Evolutionary conservation across 1,284 basidiomycete species (phyloP), one percentile per base, ranked within the genome.

Genomic region (Gomphus sp.): DNA sequence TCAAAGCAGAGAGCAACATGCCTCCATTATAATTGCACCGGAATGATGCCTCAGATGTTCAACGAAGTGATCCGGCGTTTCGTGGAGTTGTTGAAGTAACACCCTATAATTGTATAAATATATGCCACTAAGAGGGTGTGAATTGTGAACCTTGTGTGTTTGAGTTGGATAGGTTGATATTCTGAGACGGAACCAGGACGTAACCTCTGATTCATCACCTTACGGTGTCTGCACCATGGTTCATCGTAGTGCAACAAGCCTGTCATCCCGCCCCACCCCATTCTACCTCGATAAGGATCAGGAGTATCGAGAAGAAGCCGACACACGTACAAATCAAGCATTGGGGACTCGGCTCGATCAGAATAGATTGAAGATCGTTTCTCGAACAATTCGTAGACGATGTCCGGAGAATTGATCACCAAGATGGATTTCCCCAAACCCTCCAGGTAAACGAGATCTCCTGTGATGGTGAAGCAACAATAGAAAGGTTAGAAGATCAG

Each of bases 241-340:
- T 64, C 59, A 2, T 65, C 66, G 45, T 67, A 67, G 2, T 47
- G 58, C 59, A 64, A 64, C 50, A 66, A 48, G 1, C 44, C 59
- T 22, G 67, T 39, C 25, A 57, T 60, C 59, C 64, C 65, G 41
- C 62, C 66, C 59, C 60, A 64, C 7, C 65, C 65, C 62, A 63
- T 63, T 53, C 65, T 61, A 25, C 12, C 43, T 25, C 22, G 28
- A 41, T 48, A 3, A 58, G n/a, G 4, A 31, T n/a, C 4, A 39
- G 14, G 6, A 12, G 33, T 22, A 36, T 41, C 25, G 36, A 18
- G 18, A 37, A 31, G 28, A 31, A 31, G 28, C 28, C 5, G 28
- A 31, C 28, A 31, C 28, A 31, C 28, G 28, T 31, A 58, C 56
- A 58, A 52, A 28, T 56, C 58, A 9, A 44, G 9, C 58, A 66